A percentile compares a stretch with the other conserved stretches of the same genome.
Evolutionary conservation across 2,329 filamentous ascomycete genomes (phyloP).

Genomic region (Aulographum hederae): DNA sequence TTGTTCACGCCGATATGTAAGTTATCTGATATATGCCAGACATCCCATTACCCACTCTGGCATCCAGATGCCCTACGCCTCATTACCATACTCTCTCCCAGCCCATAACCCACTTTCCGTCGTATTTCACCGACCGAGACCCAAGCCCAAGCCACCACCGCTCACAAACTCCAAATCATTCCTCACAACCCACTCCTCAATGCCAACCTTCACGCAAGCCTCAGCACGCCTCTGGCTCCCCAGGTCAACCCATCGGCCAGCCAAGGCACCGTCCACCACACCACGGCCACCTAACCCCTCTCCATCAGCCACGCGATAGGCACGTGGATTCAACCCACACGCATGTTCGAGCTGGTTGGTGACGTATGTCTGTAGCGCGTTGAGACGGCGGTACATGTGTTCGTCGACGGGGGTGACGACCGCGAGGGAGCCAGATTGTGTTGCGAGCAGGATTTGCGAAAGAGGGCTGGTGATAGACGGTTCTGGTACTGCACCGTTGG

Average conservation of each 20-base stretch:
- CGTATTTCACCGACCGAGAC: too few species aligned
- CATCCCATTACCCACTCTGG: too few species aligned
- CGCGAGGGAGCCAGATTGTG: conserved; percentile 56
- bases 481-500: conserved; percentile 11
- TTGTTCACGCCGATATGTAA: too few species aligned
- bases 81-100: too few species aligned
- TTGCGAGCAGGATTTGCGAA: conserved; percentile 48
- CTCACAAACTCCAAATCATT: conserved; percentile 58
- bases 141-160: too few species aligned
- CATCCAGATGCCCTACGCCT: too few species aligned
- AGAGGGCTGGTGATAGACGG: too few species aligned
- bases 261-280: conserved; percentile 60
- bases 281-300: conserved; percentile 35
- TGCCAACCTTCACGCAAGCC: conserved; percentile 56
- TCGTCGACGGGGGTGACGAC: conserved; percentile 65
- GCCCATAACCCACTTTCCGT: too few species aligned
- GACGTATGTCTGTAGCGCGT: conserved; percentile 65
- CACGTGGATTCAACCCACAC: conserved; percentile 68
- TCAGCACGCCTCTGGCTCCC: conserved; percentile 53
- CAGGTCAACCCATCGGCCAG: conserved; percentile 60
- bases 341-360: conserved; percentile 56
- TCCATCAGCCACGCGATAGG: conserved; percentile 42
- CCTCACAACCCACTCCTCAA: conserved; percentile 46
- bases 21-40: too few species aligned
- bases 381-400: conserved; percentile 64